phyloP scores from a whole-genome alignment of 106 monocot species.

The Platanthera zijinensis region DNA sequence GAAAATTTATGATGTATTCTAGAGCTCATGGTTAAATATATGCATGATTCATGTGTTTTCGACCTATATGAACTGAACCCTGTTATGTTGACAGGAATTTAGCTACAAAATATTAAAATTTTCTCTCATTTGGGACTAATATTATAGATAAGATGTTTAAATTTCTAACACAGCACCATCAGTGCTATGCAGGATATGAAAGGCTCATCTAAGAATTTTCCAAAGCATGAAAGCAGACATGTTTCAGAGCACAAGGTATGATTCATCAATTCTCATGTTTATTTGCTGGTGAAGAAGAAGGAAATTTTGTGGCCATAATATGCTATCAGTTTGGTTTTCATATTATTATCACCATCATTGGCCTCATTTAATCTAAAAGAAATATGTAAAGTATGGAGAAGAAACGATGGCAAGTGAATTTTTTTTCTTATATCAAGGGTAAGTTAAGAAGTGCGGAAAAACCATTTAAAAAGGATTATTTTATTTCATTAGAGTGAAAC shows the following conservation, averaged over 20 bases:
- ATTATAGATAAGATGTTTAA: neutral
- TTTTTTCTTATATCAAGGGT: neutral
- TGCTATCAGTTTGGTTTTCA: neutral
- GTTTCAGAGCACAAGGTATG: slow-evolving; percentile 91
- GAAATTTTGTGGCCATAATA: neutral
- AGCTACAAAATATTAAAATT: neutral
- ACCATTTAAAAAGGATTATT: neutral
- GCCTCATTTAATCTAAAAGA: neutral
- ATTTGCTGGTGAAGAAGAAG: neutral
- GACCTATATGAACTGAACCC: neutral
- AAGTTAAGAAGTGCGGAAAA: neutral
- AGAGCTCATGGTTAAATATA: neutral
- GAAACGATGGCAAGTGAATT: neutral
- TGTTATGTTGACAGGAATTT: neutral
- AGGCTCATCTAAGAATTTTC: slow-evolving; percentile 71
- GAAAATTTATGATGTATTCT: neutral
- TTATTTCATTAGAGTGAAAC: neutral
- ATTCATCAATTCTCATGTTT: neutral
- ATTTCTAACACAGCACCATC: slow-evolving; percentile 7
- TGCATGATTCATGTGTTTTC: neutral
- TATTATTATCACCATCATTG: neutral
- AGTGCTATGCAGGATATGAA: slow-evolving; percentile 62
- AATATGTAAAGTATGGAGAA: neutral
- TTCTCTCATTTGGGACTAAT: neutral
- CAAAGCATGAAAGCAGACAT: slow-evolving; percentile 77